Conservation (phyloP, 139 green algal species). For the Zygnema cylindricum region DNA sequence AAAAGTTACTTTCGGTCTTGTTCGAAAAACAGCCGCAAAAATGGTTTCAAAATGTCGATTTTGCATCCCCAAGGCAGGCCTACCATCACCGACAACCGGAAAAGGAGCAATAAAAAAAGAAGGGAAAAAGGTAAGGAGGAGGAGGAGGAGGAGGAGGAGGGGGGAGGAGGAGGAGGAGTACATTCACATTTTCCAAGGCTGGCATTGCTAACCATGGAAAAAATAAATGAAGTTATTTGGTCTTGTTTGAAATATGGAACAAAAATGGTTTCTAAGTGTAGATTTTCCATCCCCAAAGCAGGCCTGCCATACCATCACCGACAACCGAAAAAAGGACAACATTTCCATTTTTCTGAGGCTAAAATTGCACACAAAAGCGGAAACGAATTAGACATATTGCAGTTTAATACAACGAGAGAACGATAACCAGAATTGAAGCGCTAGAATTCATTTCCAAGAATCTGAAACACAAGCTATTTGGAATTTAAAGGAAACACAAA, state of each 20-base stretch:
- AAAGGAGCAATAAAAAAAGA: neutral
- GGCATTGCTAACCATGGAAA: too few species aligned
- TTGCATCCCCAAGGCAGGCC: constrained; percentile 15
- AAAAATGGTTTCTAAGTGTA: neutral
- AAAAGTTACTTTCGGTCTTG: constrained; percentile 73
- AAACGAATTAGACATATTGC: too few species aligned
- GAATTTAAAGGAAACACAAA: too few species aligned
- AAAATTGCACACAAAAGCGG: too few species aligned
- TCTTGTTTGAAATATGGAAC: neutral
- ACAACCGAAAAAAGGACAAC: neutral
- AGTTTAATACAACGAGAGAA: too few species aligned
- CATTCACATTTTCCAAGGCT: too few species aligned
- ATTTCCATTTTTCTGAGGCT: neutral
- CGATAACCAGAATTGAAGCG: too few species aligned
- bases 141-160: neutral
- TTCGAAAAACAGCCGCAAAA: constrained; percentile 76
- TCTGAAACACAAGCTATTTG: too few species aligned
- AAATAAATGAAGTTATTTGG: neutral
- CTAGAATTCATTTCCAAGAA: too few species aligned
- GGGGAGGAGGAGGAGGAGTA: neutral
- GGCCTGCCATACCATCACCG: neutral
- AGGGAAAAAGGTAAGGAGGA: neutral
- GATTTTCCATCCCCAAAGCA: neutral
- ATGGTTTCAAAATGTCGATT: constrained; percentile 92
- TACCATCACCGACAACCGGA: neutral